Evolutionary conservation across 495 filamentous ascomycete species (phyloP), one percentile per base, ranked within the genome.

Genomic region (Xylaria telfairii): DNA sequence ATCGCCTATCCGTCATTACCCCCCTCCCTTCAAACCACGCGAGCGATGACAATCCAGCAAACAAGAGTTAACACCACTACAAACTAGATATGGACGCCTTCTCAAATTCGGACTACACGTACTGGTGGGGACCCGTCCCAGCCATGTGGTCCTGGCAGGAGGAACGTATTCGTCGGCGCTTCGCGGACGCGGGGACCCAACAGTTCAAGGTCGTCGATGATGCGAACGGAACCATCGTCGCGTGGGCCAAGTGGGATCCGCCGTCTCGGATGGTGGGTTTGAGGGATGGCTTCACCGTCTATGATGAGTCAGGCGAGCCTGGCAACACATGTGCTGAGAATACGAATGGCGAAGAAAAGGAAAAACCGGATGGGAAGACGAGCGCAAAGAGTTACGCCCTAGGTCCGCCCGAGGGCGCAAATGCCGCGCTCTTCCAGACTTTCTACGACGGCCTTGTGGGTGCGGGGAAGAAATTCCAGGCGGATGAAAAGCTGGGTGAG

Each of bases 161-260:
- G 8, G 53, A 67, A 13, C 74, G 74, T 30, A 73, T 74, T 61
- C 47, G 41, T 6, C 60, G 62, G 0, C 72, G 76, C 17, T 76
- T 78, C 70, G 56, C 61, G 46, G 74, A 78, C 67, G 44, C 69
- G 51, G 0, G 24, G 51, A 65, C 66, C 9, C 74, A 76, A 34
- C 68, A 72, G 42, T 76, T 74, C 67, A 78, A 78, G 41, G 69
- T 78, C 51, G 74, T 71, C n/a, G 71, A 74, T 17, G 61, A 64
- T 26, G 39, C 72, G 13, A 68, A 69, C 8, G 65, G 72, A 46
- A 12, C 2, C 24, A 41, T 76, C 39, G 76, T 76, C 63, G 74
- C 72, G 39, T 78, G 71, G 63, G 72, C 76, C 1, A 75, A 75
- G 62, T 76, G 76, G 76, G 72, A 78, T 24, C 57, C 51, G 2